Evolutionary conservation across 1,284 basidiomycete species (phyloP).

Genomic region (Pseudozyma flocculosa): DNA sequence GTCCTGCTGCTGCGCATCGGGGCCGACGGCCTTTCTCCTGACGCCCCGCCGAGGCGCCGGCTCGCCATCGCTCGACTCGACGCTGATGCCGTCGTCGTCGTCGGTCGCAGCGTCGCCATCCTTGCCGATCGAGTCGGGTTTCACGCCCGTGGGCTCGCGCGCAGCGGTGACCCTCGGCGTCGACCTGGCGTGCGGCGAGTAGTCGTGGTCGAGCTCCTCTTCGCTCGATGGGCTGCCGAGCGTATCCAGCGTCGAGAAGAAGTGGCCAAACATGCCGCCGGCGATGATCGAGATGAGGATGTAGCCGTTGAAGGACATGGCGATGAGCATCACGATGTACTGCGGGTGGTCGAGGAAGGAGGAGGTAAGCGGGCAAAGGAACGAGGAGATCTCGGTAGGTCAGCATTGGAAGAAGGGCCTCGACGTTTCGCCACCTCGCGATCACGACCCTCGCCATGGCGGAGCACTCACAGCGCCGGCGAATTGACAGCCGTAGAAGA

Average conservation of each 20-base stretch:
- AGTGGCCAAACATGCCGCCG: constrained; percentile 48
- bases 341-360: too few relatives aligned
- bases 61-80: background rate
- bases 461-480: constrained; percentile 37
- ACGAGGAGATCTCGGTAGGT: background rate
- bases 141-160: too few relatives aligned
- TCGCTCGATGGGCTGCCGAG: constrained; percentile 18
- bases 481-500: constrained; percentile 46
- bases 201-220: constrained; percentile 14
- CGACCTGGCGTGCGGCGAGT: constrained; percentile 3
- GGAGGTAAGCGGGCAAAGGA: background rate
- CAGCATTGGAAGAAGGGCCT: background rate
- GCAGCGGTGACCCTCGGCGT: background rate
- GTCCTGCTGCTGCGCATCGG: too few relatives aligned
- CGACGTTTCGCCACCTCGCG: too few relatives aligned
- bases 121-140: too few relatives aligned
- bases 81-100: constrained; percentile 10
- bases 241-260: constrained; percentile 48
- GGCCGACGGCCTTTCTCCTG: too few relatives aligned
- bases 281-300: constrained; percentile 48
- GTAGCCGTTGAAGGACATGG: constrained; percentile 55
- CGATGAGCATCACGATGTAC: constrained; percentile 52
- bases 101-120: too few relatives aligned
- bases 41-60: too few relatives aligned
- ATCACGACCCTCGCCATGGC: too few relatives aligned